Conservation (phyloP, 768 basidiomycete species). For the Zangia roseola region DNA sequence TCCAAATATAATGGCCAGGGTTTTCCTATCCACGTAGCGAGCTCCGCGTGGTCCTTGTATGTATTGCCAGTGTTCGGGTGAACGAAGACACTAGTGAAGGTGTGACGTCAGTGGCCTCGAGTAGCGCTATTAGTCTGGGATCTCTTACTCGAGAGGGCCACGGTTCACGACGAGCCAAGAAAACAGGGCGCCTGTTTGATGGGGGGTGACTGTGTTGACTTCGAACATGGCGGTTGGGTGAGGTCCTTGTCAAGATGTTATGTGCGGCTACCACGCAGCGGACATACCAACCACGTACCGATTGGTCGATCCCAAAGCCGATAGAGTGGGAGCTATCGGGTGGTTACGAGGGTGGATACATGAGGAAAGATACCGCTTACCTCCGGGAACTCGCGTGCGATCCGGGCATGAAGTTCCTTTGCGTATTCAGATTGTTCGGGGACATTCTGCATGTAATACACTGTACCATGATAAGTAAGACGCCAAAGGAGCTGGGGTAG, state of each 20-base stretch:
- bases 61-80: conserved; percentile 67
- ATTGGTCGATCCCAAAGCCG: conserved; percentile 61
- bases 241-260: conserved; percentile 42
- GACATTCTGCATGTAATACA: conserved; percentile 58
- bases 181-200: conserved; percentile 68
- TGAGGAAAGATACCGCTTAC: conserved; percentile 27
- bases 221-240: conserved; percentile 75
- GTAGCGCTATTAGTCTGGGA: too few relatives aligned
- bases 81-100: conserved; percentile 52
- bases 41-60: conserved; percentile 60
- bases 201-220: conserved; percentile 63
- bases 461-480: conserved; percentile 30
- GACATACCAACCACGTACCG: conserved; percentile 39
- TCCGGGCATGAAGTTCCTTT: conserved; percentile 53
- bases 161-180: conserved; percentile 66
- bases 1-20: conserved; percentile 54
- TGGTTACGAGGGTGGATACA: not conserved
- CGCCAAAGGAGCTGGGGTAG: fast-evolving
- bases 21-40: conserved; percentile 64
- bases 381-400: conserved; percentile 69
- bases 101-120: not conserved
- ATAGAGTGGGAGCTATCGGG: conserved; percentile 55
- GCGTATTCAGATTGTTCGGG: conserved; percentile 48
- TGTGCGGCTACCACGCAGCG: not conserved
- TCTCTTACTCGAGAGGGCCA: conserved; percentile 69